phyloP scores from a whole-genome alignment of 2,329 filamentous ascomycete genomes.

The Myriosclerotinia curreyana region DNA sequence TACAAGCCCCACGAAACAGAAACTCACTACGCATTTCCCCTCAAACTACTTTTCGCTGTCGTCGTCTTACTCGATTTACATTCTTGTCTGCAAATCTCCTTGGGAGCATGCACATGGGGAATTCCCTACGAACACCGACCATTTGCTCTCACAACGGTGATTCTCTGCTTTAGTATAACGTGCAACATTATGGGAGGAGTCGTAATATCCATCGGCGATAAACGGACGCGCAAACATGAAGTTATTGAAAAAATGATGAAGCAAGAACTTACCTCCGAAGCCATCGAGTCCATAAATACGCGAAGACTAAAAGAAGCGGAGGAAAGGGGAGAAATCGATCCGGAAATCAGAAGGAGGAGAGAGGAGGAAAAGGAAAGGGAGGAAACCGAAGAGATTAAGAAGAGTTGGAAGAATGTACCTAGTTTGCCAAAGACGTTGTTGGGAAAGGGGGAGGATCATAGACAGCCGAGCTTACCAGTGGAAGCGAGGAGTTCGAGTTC shows the following conservation, averaged over 20 bases:
- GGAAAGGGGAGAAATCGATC: slow-evolving; percentile 30
- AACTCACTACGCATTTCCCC: slow-evolving; percentile 75
- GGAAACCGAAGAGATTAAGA: slow-evolving; percentile 35
- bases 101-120: slow-evolving; percentile 75
- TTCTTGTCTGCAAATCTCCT: slow-evolving; percentile 73
- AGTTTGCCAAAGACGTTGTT: slow-evolving; percentile 31
- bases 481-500: slow-evolving; percentile 24
- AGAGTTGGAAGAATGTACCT: slow-evolving; percentile 32
- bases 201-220: slow-evolving; percentile 72
- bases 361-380: slow-evolving; percentile 48
- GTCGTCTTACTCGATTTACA: slow-evolving; percentile 76
- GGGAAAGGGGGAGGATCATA: slow-evolving; percentile 34
- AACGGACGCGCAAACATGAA: slow-evolving; percentile 77
- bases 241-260: slow-evolving; percentile 73
- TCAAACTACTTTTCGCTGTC: slow-evolving; percentile 69
- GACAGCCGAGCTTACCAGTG: slow-evolving; percentile 32
- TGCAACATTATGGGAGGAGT: slow-evolving; percentile 75
- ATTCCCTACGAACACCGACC: slow-evolving; percentile 68
- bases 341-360: slow-evolving; percentile 44
- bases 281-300: slow-evolving; percentile 69
- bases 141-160: slow-evolving; percentile 71
- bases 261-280: slow-evolving; percentile 68
- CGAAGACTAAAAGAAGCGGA: slow-evolving; percentile 87
- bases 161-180: slow-evolving; percentile 73
- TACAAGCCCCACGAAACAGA: slow-evolving; percentile 85